Evolutionary conservation across 177 flowering plant genomes (phyloP).

Genomic region (Tripterygium wilfordii): DNA sequence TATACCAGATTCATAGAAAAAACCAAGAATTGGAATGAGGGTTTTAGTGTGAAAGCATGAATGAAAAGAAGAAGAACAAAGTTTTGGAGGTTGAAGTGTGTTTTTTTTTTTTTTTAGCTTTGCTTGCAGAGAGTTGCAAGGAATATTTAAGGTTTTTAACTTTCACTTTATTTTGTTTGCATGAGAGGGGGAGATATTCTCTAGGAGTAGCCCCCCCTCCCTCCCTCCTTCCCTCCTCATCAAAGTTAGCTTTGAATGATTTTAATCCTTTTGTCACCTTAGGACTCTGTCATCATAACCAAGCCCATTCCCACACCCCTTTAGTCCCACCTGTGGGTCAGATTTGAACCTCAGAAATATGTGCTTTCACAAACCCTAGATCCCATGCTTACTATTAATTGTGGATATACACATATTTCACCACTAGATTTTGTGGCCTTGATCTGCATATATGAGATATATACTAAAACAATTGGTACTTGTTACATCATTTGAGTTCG

Average conservation of each 20-base stretch:
- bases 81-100: slow-evolving; percentile 1
- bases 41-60: slow-evolving; percentile 22
- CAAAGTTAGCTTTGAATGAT: slow-evolving; percentile 23
- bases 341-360: background rate
- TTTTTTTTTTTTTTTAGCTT: slow-evolving; percentile 24
- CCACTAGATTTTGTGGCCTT: too few species aligned
- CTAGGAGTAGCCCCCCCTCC: background rate
- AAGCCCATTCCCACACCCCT: slow-evolving; percentile 6
- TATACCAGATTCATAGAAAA: slow-evolving; percentile 18
- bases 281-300: slow-evolving; percentile 26
- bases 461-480: too few species aligned
- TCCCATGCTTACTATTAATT: too few species aligned
- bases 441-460: too few species aligned
- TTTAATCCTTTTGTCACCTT: slow-evolving; percentile 9
- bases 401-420: background rate
- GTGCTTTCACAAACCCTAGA: too few species aligned
- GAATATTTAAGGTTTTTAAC: slow-evolving; percentile 26
- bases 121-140: slow-evolving; percentile 43
- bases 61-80: slow-evolving; percentile 12
- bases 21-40: background rate
- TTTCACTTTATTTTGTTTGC: slow-evolving; percentile 31
- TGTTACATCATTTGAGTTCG: too few species aligned
- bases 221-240: background rate
- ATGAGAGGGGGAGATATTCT: slow-evolving; percentile 14
- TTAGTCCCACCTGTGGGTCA: slow-evolving; percentile 17